A percentile compares a stretch with the other conserved stretches of the same genome.
Conservation (phyloP, 495 filamentous ascomycete species). For the Penicillium antarcticum region DNA sequence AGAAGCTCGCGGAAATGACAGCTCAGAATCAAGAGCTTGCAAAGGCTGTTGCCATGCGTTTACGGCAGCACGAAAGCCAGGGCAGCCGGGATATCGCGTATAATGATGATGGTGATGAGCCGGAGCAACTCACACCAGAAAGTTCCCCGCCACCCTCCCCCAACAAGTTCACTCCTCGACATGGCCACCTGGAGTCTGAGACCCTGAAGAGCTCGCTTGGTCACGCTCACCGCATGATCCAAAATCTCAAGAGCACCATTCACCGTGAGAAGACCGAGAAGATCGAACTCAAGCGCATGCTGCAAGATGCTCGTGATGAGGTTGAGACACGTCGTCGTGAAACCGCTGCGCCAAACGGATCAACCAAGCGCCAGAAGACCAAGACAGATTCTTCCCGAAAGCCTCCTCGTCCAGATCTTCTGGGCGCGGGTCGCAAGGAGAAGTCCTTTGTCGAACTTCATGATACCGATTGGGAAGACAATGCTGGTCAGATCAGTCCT, state of each 20-base stretch:
- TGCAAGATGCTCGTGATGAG: slow-evolving; percentile 94
- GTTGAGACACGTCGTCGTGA: slow-evolving; percentile 74
- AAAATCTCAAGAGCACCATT: slow-evolving; percentile 88
- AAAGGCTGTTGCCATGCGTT: slow-evolving; percentile 70
- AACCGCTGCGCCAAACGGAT: slow-evolving; percentile 36
- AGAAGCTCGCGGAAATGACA: slow-evolving; percentile 79
- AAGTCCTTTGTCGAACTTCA: slow-evolving; percentile 71
- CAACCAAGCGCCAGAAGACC: slow-evolving; percentile 65
- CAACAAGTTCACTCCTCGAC: slow-evolving; percentile 83
- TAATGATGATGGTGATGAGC: slow-evolving; percentile 61
- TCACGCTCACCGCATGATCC: slow-evolving; percentile 94
- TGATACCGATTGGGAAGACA: slow-evolving; percentile 90
- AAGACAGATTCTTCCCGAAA: slow-evolving; percentile 75
- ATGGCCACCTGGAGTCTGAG: slow-evolving; percentile 87
- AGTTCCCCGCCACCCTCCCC: slow-evolving; percentile 88
- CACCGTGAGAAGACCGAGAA: slow-evolving; percentile 98
- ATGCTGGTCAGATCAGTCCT: slow-evolving; percentile 52
- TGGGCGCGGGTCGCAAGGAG: slow-evolving; percentile 73
- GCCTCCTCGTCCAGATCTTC: slow-evolving; percentile 62
- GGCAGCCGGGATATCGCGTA: slow-evolving; percentile 53
- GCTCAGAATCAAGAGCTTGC: slow-evolving; percentile 87
- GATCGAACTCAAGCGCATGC: slow-evolving; percentile 88
- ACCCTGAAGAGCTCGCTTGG: slow-evolving; percentile 90
- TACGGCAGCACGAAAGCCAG: slow-evolving; percentile 62
- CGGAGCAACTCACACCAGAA: slow-evolving; percentile 74